Base-by-base conservation (phyloP, 352 stramenopile genomes). In the Phytophthora pisi region DNA sequence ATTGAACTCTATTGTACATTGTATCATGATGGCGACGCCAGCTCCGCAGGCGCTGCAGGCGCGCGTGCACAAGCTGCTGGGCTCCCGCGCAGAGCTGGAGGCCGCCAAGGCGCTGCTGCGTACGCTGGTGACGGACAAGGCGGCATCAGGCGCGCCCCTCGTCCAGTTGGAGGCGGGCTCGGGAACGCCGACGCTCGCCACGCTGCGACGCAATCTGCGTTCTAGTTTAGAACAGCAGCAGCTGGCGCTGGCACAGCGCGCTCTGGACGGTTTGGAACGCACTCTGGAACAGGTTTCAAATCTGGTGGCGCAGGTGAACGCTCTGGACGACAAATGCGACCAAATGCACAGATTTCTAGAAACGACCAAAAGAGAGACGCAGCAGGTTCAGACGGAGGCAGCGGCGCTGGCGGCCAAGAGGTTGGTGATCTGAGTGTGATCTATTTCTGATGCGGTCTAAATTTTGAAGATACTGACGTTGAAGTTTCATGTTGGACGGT, bases 1-100 rank as follows among this genome's bases (percentile, higher is more conserved):
- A 34, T 34, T 34, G 28, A 34, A 34, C 28, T 34, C 28, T 2
- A 34, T 31, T 31, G 28, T 34, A 34, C n/a, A n/a, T 31, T 31
- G 28, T 34, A 34, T 34, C 28, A 46, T 46, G 11, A 46, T 73
- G 66, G 42, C 71, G 46, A 58, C 60, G 15, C 13, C 64, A 18
- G 64, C 67, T 26, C 45, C 67, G 60, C 62, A 64, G 20, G 76
- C 76, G 34, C 74, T 92, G 42, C 72, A 87, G 51, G 59, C 78
- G 34, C 84, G 81, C 51, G 84, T 92, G 61, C 70, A 85, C 55
- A 90, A 89, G 64, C 78, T 92, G 23, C 66, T 92, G 62, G 60
- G 68, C 62, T 92, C 84, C 23, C 81, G 78, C 30, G 52, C 77
- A 1, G 84, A 92, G 72, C 65, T 90, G 52, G 78, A 90, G 68